phyloP scores from a whole-genome alignment of 2,329 filamentous ascomycete genomes.

The Diaporthe amygdali region DNA sequence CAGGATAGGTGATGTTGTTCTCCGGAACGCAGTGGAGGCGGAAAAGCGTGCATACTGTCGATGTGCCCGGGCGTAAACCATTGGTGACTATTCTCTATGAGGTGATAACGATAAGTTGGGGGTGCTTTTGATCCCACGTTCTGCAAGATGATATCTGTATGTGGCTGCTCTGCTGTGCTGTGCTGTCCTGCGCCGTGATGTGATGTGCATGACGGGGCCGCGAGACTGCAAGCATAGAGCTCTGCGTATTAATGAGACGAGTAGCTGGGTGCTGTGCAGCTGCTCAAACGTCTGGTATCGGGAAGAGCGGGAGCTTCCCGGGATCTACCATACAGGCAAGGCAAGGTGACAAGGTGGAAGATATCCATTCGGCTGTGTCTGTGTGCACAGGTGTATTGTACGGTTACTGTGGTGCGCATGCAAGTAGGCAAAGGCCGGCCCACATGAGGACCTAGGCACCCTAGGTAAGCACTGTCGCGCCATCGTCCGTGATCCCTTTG shows the following conservation, averaged over 20 bases:
- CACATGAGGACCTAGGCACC: neutral
- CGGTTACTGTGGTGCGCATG: neutral
- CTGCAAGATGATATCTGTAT: neutral
- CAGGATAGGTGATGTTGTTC: neutral
- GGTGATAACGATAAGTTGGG: neutral
- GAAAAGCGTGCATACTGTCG: neutral
- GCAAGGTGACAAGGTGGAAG: neutral
- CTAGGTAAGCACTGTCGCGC: neutral
- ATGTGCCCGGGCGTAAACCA: neutral
- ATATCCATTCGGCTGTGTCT: constrained; percentile 6
- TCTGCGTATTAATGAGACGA: neutral
- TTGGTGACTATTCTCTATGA: neutral
- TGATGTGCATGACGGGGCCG: neutral
- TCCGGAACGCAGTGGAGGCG: neutral
- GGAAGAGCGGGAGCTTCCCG: constrained; percentile 3
- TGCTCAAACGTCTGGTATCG: neutral
- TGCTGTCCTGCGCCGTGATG: neutral
- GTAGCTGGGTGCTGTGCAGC: neutral
- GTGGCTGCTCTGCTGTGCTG: neutral
- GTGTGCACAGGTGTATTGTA: too few species aligned
- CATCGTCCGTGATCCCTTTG: neutral
- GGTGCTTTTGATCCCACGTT: neutral
- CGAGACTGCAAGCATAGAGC: neutral
- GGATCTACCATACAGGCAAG: neutral
- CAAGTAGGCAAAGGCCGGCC: neutral